A percentile compares a stretch with the other conserved stretches of the same genome.
These are phyloP conservation scores for Coniochaeta sp. DNA, from an alignment of 2,329 filamentous ascomycete genomes.

Conservation along the genomic window DNA sequence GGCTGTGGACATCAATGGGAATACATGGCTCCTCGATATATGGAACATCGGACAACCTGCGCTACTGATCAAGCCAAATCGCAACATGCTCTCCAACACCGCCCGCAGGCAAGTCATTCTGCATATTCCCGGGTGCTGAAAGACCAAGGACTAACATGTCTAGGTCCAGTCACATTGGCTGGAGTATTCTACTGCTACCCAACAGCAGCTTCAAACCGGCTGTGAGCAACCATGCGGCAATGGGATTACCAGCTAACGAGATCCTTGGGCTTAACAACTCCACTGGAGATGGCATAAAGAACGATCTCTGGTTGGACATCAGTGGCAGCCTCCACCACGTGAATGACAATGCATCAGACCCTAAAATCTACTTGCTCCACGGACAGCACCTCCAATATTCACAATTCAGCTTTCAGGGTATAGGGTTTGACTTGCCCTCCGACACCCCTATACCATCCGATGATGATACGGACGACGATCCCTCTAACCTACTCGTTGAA, in stretches of 20 bases:
- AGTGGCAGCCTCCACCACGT: conserved; percentile 17
- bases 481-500: too few relatives aligned
- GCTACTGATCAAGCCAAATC: neutral
- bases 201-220: conserved; percentile 32
- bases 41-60: conserved; percentile 31
- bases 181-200: conserved; percentile 42
- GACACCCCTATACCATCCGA: neutral
- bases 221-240: conserved; percentile 17
- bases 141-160: conserved; percentile 6
- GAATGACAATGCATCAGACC: conserved; percentile 9
- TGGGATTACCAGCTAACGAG: conserved; percentile 21
- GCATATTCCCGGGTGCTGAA: neutral
- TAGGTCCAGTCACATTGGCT: conserved; percentile 28
- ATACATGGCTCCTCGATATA: conserved; percentile 43
- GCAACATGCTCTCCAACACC: neutral
- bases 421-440: neutral
- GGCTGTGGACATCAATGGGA: conserved; percentile 43
- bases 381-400: neutral
- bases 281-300: neutral
- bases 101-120: neutral
- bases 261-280: conserved; percentile 7
- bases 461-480: neutral
- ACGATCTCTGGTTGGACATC: conserved; percentile 12
- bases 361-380: neutral
- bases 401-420: neutral